These are phyloP conservation scores for Debaryomyces coudertii DNA, from an alignment of 1,139 yeast genomes.

Conservation along the genomic window DNA sequence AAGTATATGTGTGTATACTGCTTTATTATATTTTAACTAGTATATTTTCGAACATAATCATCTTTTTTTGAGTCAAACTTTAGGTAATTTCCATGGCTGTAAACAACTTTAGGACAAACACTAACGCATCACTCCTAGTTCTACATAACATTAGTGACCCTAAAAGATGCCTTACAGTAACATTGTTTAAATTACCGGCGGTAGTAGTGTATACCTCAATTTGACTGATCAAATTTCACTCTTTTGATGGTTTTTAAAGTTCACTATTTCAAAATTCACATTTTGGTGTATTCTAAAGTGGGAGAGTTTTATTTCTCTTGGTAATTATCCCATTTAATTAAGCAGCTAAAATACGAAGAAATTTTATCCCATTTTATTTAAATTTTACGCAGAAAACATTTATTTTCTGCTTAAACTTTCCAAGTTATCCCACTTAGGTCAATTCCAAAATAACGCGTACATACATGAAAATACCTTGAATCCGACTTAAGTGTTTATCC, in stretches of 20 bases:
- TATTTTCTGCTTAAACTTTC: not conserved
- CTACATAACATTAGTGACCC: not conserved
- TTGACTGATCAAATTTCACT: not conserved
- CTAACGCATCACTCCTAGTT: no score
- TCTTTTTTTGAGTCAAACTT: not conserved
- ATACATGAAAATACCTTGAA: not conserved
- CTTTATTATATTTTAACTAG: constrained; percentile 1
- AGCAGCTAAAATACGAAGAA: not conserved
- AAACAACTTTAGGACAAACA: no score
- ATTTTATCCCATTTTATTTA: not conserved
- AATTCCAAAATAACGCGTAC: not conserved
- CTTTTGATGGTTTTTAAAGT: not conserved
- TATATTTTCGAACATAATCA: not conserved
- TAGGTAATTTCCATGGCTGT: no score
- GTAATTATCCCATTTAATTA: no score
- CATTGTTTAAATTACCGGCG: no score
- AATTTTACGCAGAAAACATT: not conserved
- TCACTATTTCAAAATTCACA: not conserved
- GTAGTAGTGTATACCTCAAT: not conserved
- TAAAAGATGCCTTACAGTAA: not conserved
- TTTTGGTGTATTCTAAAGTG: not conserved
- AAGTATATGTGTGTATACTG: constrained; percentile 1
- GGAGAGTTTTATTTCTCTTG: no score
- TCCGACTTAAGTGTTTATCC: not conserved
- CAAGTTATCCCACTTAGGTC: not conserved